Evolutionary conservation across 257 asterid species (phyloP).

Genomic region (Solanum sparsipilum): DNA sequence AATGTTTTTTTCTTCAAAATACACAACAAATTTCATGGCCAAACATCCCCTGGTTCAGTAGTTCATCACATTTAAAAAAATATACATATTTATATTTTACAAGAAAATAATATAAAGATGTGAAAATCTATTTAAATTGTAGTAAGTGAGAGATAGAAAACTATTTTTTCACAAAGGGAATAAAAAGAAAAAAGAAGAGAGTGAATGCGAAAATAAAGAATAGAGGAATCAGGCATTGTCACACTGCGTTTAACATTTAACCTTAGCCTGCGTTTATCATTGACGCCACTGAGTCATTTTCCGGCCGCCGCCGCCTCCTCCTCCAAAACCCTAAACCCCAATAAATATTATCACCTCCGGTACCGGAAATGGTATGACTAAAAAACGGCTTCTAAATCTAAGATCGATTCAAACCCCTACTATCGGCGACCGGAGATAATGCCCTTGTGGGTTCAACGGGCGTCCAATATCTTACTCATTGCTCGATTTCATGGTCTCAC

Average conservation of each 20-base stretch:
- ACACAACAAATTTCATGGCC: background rate
- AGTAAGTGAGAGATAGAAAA: background rate
- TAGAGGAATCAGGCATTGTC: background rate
- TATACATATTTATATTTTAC: background rate
- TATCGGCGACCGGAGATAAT: slow-evolving; percentile 22
- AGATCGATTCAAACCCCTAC: background rate
- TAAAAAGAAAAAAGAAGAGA: background rate
- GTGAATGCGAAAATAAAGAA: background rate
- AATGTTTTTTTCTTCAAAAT: fast-evolving
- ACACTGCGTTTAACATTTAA: background rate
- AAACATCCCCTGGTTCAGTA: background rate
- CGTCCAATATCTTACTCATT: slow-evolving; percentile 34
- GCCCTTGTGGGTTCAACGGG: slow-evolving; percentile 59
- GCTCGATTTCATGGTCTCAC: slow-evolving; percentile 40
- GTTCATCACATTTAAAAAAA: background rate
- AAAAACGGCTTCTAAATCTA: background rate
- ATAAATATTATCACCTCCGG: background rate
- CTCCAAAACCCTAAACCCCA: background rate
- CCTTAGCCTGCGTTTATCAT: background rate
- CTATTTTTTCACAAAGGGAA: background rate
- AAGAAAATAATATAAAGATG: background rate
- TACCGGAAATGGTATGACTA: slow-evolving; percentile 17
- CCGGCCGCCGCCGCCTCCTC: background rate
- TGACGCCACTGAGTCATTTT: slow-evolving; percentile 1
- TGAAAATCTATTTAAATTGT: background rate